Evolutionary conservation across 345 rosid genomes (phyloP).

Genomic region (Moricandia moricandioides): DNA sequence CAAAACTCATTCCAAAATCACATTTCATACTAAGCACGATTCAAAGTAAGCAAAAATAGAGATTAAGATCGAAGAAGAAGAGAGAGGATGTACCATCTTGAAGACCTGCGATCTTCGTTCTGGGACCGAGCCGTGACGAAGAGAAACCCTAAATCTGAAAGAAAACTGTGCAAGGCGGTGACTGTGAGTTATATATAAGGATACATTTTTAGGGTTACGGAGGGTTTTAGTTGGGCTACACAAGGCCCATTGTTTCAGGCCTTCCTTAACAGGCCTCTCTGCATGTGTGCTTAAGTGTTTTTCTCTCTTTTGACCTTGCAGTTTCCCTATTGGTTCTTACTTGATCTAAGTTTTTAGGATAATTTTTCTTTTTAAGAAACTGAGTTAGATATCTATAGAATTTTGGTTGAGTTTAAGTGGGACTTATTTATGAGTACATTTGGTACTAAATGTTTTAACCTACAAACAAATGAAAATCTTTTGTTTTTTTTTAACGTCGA

Average conservation of each 20-base stretch:
- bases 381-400: no score
- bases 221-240: not conserved
- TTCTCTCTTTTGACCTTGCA: no score
- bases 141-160: conserved; percentile 27
- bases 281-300: not conserved
- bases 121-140: not conserved
- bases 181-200: not conserved
- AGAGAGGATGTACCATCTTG: conserved; percentile 24
- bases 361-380: no score
- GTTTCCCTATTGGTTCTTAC: no score
- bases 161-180: not conserved
- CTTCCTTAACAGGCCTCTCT: not conserved
- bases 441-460: no score
- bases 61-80: not conserved
- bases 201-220: not conserved
- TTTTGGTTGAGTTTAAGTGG: no score
- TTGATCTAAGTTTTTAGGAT: no score
- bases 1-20: not conserved
- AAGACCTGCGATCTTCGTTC: conserved; percentile 11
- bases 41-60: not conserved
- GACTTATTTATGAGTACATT: no score
- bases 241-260: not conserved
- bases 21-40: not conserved
- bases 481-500: no score
- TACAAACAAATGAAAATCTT: no score